A percentile compares a stretch with the other conserved stretches of the same genome.
Evolutionary conservation across 2,329 filamentous ascomycete species (phyloP).

Genomic region (Botrytis elliptica): DNA sequence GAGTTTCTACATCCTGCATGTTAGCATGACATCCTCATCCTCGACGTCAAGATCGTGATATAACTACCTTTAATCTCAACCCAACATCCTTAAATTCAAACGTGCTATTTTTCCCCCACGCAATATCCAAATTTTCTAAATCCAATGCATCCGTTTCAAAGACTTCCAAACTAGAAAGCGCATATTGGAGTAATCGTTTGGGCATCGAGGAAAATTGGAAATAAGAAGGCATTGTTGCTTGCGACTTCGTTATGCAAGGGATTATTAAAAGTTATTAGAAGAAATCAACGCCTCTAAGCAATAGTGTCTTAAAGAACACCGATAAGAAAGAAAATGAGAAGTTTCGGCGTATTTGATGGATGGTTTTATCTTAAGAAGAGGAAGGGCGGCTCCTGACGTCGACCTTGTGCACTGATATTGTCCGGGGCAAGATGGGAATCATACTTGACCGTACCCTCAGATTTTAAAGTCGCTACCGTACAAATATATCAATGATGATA

Average conservation of each 20-base stretch:
- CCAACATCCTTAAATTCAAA: slow-evolving; percentile 87
- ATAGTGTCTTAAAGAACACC: background rate
- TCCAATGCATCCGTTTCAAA: slow-evolving; percentile 86
- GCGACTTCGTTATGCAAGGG: slow-evolving; percentile 11
- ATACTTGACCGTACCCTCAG: slow-evolving; percentile 14
- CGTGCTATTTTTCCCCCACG: slow-evolving; percentile 75
- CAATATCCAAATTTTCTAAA: slow-evolving; percentile 80
- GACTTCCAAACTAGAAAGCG: slow-evolving; percentile 76
- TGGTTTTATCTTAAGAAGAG: slow-evolving; percentile 27
- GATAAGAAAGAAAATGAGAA: slow-evolving; percentile 3
- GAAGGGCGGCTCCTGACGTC: slow-evolving; percentile 30
- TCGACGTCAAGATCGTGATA: slow-evolving; percentile 1
- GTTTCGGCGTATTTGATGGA: slow-evolving; percentile 17
- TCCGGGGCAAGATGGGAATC: slow-evolving; percentile 16
- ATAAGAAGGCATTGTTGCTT: slow-evolving; percentile 39
- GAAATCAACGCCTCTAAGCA: slow-evolving; percentile 17
- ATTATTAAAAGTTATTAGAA: slow-evolving; percentile 1
- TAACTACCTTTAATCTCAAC: slow-evolving; percentile 68
- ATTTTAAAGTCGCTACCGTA: background rate
- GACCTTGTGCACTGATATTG: slow-evolving; percentile 31
- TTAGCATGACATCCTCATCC: slow-evolving; percentile 27
- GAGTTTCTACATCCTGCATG: slow-evolving; percentile 63
- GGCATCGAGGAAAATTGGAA: slow-evolving; percentile 65
- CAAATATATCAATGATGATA: background rate
- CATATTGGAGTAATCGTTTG: slow-evolving; percentile 85